Evolutionary conservation across 208 protist species (phyloP).

Genomic region (Spongospora subterranea): DNA sequence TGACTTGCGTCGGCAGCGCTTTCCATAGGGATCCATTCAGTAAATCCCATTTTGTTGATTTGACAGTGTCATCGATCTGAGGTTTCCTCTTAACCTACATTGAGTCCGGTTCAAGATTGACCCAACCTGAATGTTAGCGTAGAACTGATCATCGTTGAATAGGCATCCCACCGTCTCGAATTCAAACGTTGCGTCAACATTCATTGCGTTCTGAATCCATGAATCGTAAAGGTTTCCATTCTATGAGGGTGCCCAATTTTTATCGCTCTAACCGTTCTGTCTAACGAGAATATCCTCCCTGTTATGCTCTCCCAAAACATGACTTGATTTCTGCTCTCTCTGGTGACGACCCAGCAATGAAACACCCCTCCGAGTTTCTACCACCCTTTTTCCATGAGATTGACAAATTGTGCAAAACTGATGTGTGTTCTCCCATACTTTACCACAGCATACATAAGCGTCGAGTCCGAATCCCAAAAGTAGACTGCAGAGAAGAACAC

Average conservation of each 20-base stretch:
- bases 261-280: neutral
- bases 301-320: slow-evolving; percentile 34
- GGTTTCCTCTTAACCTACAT: neutral
- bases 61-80: neutral
- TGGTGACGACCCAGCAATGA: slow-evolving; percentile 12
- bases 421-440: neutral
- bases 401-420: neutral
- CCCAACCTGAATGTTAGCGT: slow-evolving; percentile 17
- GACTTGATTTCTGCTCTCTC: neutral
- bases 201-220: neutral
- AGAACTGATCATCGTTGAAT: slow-evolving; percentile 7
- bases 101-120: neutral
- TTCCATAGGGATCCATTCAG: neutral
- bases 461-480: slow-evolving; percentile 37
- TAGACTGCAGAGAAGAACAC: slow-evolving; percentile 31
- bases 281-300: neutral
- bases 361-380: neutral
- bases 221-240: no score
- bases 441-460: slow-evolving; percentile 45
- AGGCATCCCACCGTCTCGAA: slow-evolving; percentile 25
- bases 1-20: neutral
- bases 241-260: no score
- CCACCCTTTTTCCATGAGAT: no score
- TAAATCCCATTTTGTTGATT: slow-evolving; percentile 15
- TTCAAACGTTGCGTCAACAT: neutral